Evolutionary conservation across 2,329 filamentous ascomycete species (phyloP).

Genomic region (Fusarium euwallaceae): DNA sequence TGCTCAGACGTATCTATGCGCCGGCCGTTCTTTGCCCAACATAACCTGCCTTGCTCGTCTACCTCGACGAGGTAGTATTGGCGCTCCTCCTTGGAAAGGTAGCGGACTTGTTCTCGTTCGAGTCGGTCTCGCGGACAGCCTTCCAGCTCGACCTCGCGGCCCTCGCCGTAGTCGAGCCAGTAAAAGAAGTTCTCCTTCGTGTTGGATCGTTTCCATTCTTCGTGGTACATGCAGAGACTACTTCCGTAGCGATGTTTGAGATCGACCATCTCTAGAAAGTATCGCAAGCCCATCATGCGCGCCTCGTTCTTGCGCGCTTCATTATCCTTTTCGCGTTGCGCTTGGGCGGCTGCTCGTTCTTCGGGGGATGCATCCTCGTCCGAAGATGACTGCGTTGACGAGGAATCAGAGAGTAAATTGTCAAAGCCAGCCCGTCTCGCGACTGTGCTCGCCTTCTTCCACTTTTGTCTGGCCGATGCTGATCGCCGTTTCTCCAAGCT

Average conservation of each 20-base stretch:
- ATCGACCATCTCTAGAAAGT: constrained; percentile 89
- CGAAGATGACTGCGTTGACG: constrained; percentile 46
- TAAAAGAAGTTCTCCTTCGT: constrained; percentile 93
- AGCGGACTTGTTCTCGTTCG: constrained; percentile 84
- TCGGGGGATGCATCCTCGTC: constrained; percentile 52
- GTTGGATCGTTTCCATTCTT: constrained; percentile 82
- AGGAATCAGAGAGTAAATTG: constrained; percentile 63
- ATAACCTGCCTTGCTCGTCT: constrained; percentile 79
- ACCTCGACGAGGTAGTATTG: constrained; percentile 84
- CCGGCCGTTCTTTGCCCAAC: constrained; percentile 87
- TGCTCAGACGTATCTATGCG: constrained; percentile 81
- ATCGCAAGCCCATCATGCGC: constrained; percentile 86
- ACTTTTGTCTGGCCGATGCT: constrained; percentile 72
- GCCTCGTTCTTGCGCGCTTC: constrained; percentile 73
- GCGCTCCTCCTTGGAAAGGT: constrained; percentile 85
- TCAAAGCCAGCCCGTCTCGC: constrained; percentile 80
- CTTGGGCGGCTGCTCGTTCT: constrained; percentile 54
- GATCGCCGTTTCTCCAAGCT: constrained; percentile 30
- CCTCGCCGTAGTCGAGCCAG: constrained; percentile 89
- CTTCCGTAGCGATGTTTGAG: constrained; percentile 89
- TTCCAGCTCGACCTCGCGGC: constrained; percentile 76
- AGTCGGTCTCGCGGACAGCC: constrained; percentile 80
- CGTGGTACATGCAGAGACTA: constrained; percentile 85
- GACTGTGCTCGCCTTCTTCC: constrained; percentile 80
- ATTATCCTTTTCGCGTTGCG: constrained; percentile 63